Base-by-base conservation (phyloP, 2,329 filamentous ascomycete genomes). In the Corniculantispora saksenae region DNA sequence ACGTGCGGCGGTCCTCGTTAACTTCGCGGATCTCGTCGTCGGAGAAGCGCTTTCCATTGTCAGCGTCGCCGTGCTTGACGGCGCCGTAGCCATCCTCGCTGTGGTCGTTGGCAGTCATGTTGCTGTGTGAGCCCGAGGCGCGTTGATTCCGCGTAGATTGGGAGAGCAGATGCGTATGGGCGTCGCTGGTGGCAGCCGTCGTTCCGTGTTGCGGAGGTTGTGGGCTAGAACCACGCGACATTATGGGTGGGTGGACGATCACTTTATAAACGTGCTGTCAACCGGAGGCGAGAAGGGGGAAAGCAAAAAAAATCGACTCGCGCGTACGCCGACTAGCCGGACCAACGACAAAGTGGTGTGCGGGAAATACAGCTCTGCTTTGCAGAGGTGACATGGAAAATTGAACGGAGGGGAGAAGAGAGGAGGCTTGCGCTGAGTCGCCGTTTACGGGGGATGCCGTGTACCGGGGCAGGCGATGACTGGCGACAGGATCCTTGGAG, bases 1-100 rank as follows among this genome's bases (percentile, higher is more conserved):
- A 69, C 15, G 29, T 29, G 38, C 58, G 51, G 21, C 61, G 61
- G 15, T 61, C 56, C 3, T 56, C 23, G 15, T 38, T 27, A n/a
- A 56, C 43, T 48, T 66, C 45, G 25, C 61, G 66, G 57, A 59
- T 50, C 51, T 67, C 64, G 27, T 62, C 62, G 27, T 63, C 68
- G 29, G 54, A 54, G 25, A 23, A n/a, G 1, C 25, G 59, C 45
- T 62, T 61, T 15, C n/a, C 27, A 9, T 15, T 15, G 17, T 61
- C 64, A 23, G 32, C 40, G 19, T 56, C 58, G 25, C 50, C 58
- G 10, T 61, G 51, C 29, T 61, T 45, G 58, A 53, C 51, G 43
- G 53, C 57, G 53, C 61, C 54, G 61, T 63, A 63, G 51, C 51
- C 51, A 8, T 43, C 38, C 17, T 55, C 60, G 19, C 12, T 13